These are phyloP conservation scores for Dysphania ambrosioides DNA, from an alignment of 148 eudicot genomes.

Conservation along the genomic window DNA sequence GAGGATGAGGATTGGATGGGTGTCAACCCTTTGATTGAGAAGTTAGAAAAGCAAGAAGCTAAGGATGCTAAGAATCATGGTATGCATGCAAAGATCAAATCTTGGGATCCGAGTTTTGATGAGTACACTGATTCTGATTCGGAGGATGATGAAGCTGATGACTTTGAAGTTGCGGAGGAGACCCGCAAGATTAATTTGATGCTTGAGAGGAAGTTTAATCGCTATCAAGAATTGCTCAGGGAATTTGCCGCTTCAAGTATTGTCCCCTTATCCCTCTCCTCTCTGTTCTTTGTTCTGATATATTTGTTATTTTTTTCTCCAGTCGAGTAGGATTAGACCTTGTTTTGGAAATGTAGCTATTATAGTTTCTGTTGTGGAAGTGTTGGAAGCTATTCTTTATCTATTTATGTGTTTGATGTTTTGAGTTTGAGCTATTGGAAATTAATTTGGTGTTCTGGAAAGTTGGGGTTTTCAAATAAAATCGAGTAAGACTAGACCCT, in stretches of 20 bases:
- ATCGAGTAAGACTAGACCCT: background rate
- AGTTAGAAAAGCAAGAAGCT: conserved; percentile 45
- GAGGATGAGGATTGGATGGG: conserved; percentile 77
- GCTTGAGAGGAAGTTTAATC: conserved; percentile 44
- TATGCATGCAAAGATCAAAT: background rate
- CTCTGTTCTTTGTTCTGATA: background rate
- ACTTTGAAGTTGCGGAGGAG: conserved; percentile 29
- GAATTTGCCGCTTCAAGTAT: conserved; percentile 51
- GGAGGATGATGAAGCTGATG: conserved; percentile 60
- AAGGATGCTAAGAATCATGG: conserved; percentile 10
- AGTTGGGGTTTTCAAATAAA: background rate
- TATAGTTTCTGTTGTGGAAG: too few relatives aligned
- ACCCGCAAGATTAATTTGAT: conserved; percentile 27
- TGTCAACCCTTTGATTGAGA: conserved; percentile 59
- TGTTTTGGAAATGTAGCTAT: background rate
- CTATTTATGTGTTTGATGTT: background rate
- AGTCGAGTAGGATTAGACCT: background rate
- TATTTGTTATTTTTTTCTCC: background rate
- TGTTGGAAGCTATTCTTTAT: too few relatives aligned
- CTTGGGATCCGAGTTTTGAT: background rate
- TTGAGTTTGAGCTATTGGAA: background rate
- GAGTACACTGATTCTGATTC: conserved; percentile 35
- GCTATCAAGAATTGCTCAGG: conserved; percentile 53
- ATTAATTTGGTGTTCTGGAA: background rate
- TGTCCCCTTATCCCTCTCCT: background rate